These are phyloP conservation scores for Nicotiana undulata DNA, from an alignment of 257 asterid genomes.

Conservation along the genomic window DNA sequence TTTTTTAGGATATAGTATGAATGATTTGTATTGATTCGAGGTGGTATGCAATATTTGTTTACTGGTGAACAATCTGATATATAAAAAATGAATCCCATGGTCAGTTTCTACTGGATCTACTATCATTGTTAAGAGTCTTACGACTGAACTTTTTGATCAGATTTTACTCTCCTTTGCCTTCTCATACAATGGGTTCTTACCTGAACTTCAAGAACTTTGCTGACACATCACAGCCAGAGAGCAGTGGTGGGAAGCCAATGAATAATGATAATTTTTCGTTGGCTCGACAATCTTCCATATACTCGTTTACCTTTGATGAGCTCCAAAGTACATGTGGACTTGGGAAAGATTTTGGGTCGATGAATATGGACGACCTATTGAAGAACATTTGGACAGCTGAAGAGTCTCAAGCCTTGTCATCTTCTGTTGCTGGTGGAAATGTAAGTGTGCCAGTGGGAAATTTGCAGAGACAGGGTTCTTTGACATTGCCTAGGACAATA, in stretches of 20 bases:
- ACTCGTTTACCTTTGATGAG: conserved; percentile 80
- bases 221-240: conserved; percentile 41
- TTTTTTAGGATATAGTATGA: not conserved
- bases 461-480: conserved; percentile 77
- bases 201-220: conserved; percentile 69
- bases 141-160: conserved; percentile 23
- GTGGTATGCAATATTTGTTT: not conserved
- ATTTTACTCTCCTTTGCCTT: conserved; percentile 15
- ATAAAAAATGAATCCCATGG: not conserved
- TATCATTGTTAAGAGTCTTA: conserved; percentile 13
- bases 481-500: conserved; percentile 75
- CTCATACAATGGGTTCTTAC: conserved; percentile 54
- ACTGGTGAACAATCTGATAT: not conserved
- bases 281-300: conserved; percentile 67
- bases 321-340: conserved; percentile 61
- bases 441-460: conserved; percentile 36
- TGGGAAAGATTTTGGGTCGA: conserved; percentile 79
- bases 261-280: conserved; percentile 30
- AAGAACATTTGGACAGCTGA: conserved; percentile 88
- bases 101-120: not conserved
- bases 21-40: not conserved
- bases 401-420: conserved; percentile 48
- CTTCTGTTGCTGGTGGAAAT: conserved; percentile 29
- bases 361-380: conserved; percentile 90
- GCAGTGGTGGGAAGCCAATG: conserved; percentile 33